phyloP scores from a whole-genome alignment of 306 rosid species.

The Medicago arabica region DNA sequence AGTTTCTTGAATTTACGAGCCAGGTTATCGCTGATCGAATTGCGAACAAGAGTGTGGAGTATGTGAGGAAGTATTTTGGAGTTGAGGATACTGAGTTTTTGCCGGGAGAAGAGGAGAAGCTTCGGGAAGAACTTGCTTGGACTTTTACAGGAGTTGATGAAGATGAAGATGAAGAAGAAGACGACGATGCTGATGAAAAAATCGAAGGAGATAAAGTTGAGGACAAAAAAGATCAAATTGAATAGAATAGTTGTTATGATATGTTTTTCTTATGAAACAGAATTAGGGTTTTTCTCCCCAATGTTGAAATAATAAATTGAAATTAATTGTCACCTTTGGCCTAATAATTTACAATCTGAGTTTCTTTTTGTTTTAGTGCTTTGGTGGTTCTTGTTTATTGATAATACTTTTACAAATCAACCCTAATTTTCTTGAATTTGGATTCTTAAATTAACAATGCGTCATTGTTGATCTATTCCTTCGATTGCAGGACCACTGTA shows the following conservation, averaged over 20 bases:
- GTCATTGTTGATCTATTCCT: background rate
- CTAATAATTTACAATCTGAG: too few relatives aligned
- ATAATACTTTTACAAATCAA: background rate
- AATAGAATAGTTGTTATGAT: background rate
- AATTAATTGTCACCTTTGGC: background rate
- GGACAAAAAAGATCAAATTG: background rate
- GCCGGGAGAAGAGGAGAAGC: constrained; percentile 40
- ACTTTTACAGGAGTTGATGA: constrained; percentile 33
- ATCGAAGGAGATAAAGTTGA: too few relatives aligned
- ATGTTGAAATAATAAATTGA: too few relatives aligned
- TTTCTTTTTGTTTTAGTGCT: background rate
- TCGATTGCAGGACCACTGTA: background rate
- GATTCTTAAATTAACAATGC: background rate
- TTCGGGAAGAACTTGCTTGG: constrained; percentile 37
- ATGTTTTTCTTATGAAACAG: background rate
- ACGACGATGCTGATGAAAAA: too few relatives aligned
- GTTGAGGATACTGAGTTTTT: constrained; percentile 37
- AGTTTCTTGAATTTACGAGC: constrained; percentile 14
- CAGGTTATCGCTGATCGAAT: constrained; percentile 42
- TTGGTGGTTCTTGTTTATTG: background rate
- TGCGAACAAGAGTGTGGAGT: constrained; percentile 47
- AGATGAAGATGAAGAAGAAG: too few relatives aligned
- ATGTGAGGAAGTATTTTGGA: constrained; percentile 40
- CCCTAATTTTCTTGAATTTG: background rate
- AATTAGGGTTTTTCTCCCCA: too few relatives aligned